phyloP scores from a whole-genome alignment of 805 yeast genomes.

The Yarrowia keelungensis region DNA sequence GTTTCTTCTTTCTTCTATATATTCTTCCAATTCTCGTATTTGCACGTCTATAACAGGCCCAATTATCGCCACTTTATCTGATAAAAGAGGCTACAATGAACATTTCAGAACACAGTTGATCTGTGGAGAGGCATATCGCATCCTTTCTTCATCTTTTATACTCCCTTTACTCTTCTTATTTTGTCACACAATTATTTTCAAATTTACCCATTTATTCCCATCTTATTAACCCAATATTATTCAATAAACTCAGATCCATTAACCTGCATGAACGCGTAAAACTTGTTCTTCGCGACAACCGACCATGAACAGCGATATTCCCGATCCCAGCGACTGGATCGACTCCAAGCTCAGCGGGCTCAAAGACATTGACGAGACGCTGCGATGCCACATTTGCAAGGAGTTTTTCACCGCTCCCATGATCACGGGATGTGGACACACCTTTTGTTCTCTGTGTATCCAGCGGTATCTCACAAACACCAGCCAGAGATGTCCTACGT shows the following conservation, averaged over 20 bases:
- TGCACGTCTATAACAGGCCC: too few relatives aligned
- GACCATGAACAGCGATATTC: slow-evolving; percentile 31
- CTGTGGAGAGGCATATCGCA: too few relatives aligned
- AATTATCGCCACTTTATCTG: too few relatives aligned
- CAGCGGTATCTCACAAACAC: slow-evolving; percentile 68
- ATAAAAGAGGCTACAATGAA: too few relatives aligned
- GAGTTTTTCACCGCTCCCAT: slow-evolving; percentile 83
- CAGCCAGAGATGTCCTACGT: slow-evolving; percentile 74
- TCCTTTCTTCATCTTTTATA: too few relatives aligned
- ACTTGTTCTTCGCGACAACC: background rate
- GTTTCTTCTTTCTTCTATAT: too few relatives aligned
- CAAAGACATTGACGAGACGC: slow-evolving; percentile 67
- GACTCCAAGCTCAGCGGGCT: slow-evolving; percentile 62
- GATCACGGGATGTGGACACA: slow-evolving; percentile 83
- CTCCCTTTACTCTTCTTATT: too few relatives aligned
- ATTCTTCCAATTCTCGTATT: too few relatives aligned
- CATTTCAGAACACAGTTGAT: too few relatives aligned
- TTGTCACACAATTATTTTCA: too few relatives aligned
- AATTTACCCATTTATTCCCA: background rate
- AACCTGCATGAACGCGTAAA: slow-evolving; percentile 34
- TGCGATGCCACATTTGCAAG: slow-evolving; percentile 88
- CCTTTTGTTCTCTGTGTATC: slow-evolving; percentile 88
- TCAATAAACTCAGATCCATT: slow-evolving; percentile 14
- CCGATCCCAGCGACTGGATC: slow-evolving; percentile 79
- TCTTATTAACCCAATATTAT: background rate